These are phyloP conservation scores for Aegilops tauschii DNA, from an alignment of 176 grass and related monocot genomes.

Conservation along the genomic window DNA sequence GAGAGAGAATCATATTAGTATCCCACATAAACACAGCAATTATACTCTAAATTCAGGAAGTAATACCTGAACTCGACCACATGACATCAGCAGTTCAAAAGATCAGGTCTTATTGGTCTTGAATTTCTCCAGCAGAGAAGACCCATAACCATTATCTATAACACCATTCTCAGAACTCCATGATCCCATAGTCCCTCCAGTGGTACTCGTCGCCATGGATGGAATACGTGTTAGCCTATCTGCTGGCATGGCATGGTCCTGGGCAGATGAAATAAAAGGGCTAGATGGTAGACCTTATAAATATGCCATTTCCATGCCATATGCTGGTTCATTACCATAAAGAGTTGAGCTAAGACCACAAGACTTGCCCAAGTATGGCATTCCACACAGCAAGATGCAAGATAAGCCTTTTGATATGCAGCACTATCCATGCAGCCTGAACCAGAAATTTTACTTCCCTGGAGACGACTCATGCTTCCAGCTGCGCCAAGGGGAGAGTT, in stretches of 20 bases:
- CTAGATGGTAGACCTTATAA: slow-evolving; percentile 40
- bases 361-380: slow-evolving; percentile 61
- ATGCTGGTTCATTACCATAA: slow-evolving; percentile 48
- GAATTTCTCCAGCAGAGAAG: slow-evolving; percentile 53
- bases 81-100: slow-evolving; percentile 87
- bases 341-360: slow-evolving; percentile 53
- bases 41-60: slow-evolving; percentile 12
- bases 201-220: slow-evolving; percentile 37
- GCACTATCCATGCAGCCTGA: slow-evolving; percentile 38
- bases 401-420: slow-evolving; percentile 74
- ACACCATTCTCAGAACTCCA: slow-evolving; percentile 54
- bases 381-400: slow-evolving; percentile 42
- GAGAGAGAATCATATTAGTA: slow-evolving; percentile 9
- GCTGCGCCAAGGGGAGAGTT: slow-evolving; percentile 51
- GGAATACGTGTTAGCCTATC: slow-evolving; percentile 44
- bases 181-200: slow-evolving; percentile 46
- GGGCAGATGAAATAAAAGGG: slow-evolving; percentile 46
- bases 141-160: slow-evolving; percentile 56
- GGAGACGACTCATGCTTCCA: slow-evolving; percentile 55
- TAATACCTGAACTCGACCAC: slow-evolving; percentile 93
- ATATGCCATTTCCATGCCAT: slow-evolving; percentile 56
- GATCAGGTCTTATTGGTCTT: slow-evolving; percentile 65
- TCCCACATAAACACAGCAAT: slow-evolving; percentile 12
- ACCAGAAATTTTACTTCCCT: slow-evolving; percentile 50
- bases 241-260: slow-evolving; percentile 58